Base-by-base conservation (phyloP, 2,329 filamentous ascomycete species). In the Nigrospora sphaerica region DNA sequence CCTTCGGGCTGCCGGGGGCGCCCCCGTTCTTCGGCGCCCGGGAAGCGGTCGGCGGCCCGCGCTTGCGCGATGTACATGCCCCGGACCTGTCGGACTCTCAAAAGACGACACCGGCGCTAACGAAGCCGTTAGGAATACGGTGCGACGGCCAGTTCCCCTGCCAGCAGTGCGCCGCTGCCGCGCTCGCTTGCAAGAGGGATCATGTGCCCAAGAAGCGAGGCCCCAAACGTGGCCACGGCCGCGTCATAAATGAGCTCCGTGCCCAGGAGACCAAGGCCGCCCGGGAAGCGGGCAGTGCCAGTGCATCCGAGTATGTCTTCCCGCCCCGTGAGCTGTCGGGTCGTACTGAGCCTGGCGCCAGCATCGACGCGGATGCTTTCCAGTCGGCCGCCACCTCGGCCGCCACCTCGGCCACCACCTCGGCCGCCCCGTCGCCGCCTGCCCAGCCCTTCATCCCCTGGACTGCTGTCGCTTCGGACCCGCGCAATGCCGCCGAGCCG, bases 121-220 rank as follows among this genome's bases (percentile, higher is more conserved):
- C 45, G 17, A 44, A 34, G 33, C 39, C 13, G 9, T n/a, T 41
- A 72, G 69, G 70, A 52, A 72, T 73, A 33, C 63, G 69, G 43
- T 73, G 70, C 54, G 69, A 72, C 55, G 69, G 69, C 44, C 56
- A 64, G 44, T 67, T 64, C 42, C 76, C 79, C 5, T 83, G 80
- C 66, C 77, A 79, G 61, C 81, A 81, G 57, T 83, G 80, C 60
- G 63, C 71, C 45, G 74, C 74, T 47, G 77, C 79, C 31, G 72
- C 75, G 19, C 70, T 83, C 49, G 72, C 67, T n/a, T 83, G 80
- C 66, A 83, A 79, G 52, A 78, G 80, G 60, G 80, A 83, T 55
- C 78, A 81, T 55, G 74, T 83, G 38, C 80, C 80, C 13, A 77
- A 80, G 61, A 82, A 81, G 62, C 77, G 81, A 54, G 80, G 80